Base-by-base conservation (phyloP, 768 basidiomycete species). In the Tylopilus sp. region DNA sequence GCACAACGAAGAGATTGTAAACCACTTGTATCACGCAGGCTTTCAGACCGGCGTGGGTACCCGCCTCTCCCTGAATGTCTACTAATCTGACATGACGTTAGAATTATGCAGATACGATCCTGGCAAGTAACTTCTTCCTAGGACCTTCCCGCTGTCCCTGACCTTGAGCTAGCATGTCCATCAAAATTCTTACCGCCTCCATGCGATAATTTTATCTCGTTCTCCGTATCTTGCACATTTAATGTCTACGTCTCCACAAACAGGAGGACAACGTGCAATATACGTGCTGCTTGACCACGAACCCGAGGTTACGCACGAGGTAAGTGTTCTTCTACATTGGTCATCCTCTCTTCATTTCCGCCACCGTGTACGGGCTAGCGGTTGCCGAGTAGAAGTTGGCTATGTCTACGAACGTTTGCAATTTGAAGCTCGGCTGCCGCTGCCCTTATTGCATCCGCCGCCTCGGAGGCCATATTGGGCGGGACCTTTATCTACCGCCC, bases 201-300 rank as follows among this genome's bases (percentile, higher is more conserved):
- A 93, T 73, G 83, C 86, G 57, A 87, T 95, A 70, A 86, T 94
- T 59, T 77, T 95, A 56, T 89, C 91, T 55, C 86, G 87, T 48
- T 93, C 92, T 29, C 92, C 93, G 33, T 89, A 84, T 72, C 81
- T 95, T 64, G 89, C 87, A 36, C 90, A 92, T 68, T 77, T 92
- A 59, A 90, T 96, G 86, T 87, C 86, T 50, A 89, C 87, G 45
- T 84, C 86, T 30, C 85, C 85, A 24, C 84, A 83, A 70, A 73
- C 76, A 33, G 77, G 77, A 54, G 84, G 80, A 14, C 83, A 85
- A 62, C 81, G 85, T 59, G 75, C 81, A 50, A 81, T 94, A 62
- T 86, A 85, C 65, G 81, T 92, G 50, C 80, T 84, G 57, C 74
- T 93, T 55, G 85, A 87, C 61, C 80, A 82, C 55, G 87, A 92